These are phyloP conservation scores for Domatiomyces catenatus DNA, from an alignment of 2,329 filamentous ascomycete genomes.

Conservation along the genomic window DNA sequence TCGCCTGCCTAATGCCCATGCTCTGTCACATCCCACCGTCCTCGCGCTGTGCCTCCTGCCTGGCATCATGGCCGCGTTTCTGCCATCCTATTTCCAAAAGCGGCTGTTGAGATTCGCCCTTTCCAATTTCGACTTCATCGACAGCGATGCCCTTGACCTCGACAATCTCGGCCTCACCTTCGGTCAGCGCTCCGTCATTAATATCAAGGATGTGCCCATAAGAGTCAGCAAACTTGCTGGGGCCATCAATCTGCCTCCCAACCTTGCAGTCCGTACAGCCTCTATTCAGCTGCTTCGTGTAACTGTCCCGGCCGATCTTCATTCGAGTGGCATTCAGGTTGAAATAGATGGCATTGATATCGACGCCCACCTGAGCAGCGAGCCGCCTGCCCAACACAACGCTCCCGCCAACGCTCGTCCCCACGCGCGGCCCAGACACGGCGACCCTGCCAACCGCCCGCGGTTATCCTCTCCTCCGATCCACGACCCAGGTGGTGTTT, in stretches of 20 bases:
- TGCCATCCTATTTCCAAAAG: slow-evolving; percentile 71
- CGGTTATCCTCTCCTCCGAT: slow-evolving; percentile 9
- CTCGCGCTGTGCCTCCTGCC: not conserved
- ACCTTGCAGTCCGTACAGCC: slow-evolving; percentile 30
- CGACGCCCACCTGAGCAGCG: slow-evolving; percentile 6
- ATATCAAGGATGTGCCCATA: slow-evolving; percentile 66
- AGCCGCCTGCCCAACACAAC: not conserved
- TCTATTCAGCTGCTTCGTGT: slow-evolving; percentile 61
- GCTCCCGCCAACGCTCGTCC: slow-evolving; percentile 30
- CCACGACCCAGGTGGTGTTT: slow-evolving; percentile 19
- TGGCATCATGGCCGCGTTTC: slow-evolving; percentile 51
- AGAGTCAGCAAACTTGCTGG: slow-evolving; percentile 12
- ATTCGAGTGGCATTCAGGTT: slow-evolving; percentile 65
- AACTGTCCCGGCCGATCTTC: slow-evolving; percentile 76
- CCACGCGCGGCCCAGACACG: slow-evolving; percentile 22
- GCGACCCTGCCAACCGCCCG: slow-evolving; percentile 16
- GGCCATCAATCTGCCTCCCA: slow-evolving; percentile 17
- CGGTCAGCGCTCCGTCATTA: slow-evolving; percentile 67
- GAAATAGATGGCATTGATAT: slow-evolving; percentile 72
- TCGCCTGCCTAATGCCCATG: not conserved
- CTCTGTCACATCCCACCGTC: not conserved
- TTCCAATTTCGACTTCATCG: slow-evolving; percentile 68
- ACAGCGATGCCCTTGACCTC: slow-evolving; percentile 71
- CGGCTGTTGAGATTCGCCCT: slow-evolving; percentile 75
- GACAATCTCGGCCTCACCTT: slow-evolving; percentile 72